phyloP scores from a whole-genome alignment of 179 eudicot species.

The Silene noctiflora region DNA sequence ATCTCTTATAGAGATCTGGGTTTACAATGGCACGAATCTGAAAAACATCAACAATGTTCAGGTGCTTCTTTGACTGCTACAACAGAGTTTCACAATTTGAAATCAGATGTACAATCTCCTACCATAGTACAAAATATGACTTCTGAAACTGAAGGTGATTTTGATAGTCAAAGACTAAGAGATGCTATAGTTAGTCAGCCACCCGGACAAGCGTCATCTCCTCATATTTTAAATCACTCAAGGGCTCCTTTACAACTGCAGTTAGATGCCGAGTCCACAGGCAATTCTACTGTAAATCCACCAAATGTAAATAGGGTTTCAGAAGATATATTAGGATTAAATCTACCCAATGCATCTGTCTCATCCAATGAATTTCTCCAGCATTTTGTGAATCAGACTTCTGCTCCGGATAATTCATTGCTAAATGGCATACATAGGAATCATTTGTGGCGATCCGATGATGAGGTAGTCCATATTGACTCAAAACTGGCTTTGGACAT shows the following conservation, averaged over 20 bases:
- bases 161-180: slow-evolving; percentile 49
- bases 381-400: slow-evolving; percentile 25
- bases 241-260: slow-evolving; percentile 32
- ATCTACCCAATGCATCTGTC: slow-evolving; percentile 33
- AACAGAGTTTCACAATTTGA: slow-evolving; percentile 19
- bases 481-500: slow-evolving; percentile 36
- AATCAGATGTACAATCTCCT: slow-evolving; percentile 28
- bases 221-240: slow-evolving; percentile 36
- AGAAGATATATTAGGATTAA: slow-evolving; percentile 26
- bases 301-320: slow-evolving; percentile 27
- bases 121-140: slow-evolving; percentile 25
- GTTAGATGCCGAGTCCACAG: slow-evolving; percentile 29
- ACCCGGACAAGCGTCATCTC: slow-evolving; percentile 36
- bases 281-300: slow-evolving; percentile 23
- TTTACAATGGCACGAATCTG: slow-evolving; percentile 26
- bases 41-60: slow-evolving; percentile 37
- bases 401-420: slow-evolving; percentile 31
- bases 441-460: slow-evolving; percentile 36
- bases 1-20: slow-evolving; percentile 30
- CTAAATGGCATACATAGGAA: slow-evolving; percentile 35
- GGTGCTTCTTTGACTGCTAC: slow-evolving; percentile 25
- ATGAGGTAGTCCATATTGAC: slow-evolving; percentile 27
- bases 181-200: slow-evolving; percentile 55
- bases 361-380: slow-evolving; percentile 41
- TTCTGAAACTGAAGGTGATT: slow-evolving; percentile 44